These are phyloP conservation scores for Rhododendron kiyosumense DNA, from an alignment of 148 eudicot genomes.

Conservation along the genomic window DNA sequence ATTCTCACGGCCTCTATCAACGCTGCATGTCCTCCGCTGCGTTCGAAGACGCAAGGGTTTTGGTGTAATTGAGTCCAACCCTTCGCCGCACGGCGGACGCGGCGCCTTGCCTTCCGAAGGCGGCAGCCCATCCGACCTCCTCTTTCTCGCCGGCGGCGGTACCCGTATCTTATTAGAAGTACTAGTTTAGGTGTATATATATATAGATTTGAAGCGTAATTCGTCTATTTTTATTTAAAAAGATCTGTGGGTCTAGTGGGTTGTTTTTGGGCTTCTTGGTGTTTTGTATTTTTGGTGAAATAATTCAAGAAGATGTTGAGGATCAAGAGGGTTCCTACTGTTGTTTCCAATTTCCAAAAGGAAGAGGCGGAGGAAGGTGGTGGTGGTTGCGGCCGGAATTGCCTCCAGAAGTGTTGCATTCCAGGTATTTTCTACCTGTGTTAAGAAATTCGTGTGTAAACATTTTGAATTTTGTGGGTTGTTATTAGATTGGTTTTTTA, in stretches of 20 bases:
- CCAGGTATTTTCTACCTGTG: slow-evolving; percentile 41
- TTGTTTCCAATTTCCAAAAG: slow-evolving; percentile 90
- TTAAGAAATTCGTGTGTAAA: not conserved
- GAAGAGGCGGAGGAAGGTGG: slow-evolving; percentile 62
- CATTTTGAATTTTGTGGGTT: not conserved
- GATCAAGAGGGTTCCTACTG: slow-evolving; percentile 92
- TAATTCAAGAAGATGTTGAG: slow-evolving; percentile 49
- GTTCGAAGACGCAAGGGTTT: slow-evolving; percentile 45
- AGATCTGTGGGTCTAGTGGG: not conserved
- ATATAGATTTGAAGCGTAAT: not conserved
- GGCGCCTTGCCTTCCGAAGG: slow-evolving; percentile 97
- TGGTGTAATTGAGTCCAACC: slow-evolving; percentile 38
- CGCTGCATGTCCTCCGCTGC: slow-evolving; percentile 29
- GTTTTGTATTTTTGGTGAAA: not conserved
- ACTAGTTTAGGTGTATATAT: not conserved
- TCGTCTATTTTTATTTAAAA: not conserved
- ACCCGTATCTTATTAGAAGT: not conserved
- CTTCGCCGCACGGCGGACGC: slow-evolving; percentile 86
- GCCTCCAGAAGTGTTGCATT: slow-evolving; percentile 78
- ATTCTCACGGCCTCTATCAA: slow-evolving; percentile 19
- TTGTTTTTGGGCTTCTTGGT: not conserved
- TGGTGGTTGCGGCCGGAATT: slow-evolving; percentile 87
- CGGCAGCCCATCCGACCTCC: slow-evolving; percentile 91
- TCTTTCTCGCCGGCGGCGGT: slow-evolving; percentile 93
- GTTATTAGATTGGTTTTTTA: not conserved